Base-by-base conservation (phyloP, 2,329 filamentous ascomycete genomes). In the Stagonosporopsis chrysanthemi region DNA sequence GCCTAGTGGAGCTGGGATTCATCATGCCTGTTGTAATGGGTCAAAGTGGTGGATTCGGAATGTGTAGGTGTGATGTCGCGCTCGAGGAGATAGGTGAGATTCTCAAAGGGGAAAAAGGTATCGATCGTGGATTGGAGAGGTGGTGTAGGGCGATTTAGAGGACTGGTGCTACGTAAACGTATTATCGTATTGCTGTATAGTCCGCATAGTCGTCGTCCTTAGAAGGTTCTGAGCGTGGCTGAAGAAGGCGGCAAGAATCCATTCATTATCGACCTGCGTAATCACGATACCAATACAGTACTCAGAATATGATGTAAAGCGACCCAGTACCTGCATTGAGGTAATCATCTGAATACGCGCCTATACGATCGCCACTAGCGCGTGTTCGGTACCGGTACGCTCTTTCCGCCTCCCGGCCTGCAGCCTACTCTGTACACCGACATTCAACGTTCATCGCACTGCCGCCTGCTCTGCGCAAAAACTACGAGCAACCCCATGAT, bases 41-140 rank as follows among this genome's bases (percentile, higher is more conserved):
- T 40, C 68, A 65, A 47, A 62, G 61, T 4, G 72, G 64, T 4
- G 67, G 66, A 3, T 73, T 75, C 52, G 72, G 63, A 0, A 83
- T 88, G 67, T 85, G 88, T 80, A 88, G 87, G 76, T 84, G 90
- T 31, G 91, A 95, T 74, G 86, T 95, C 28, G 84, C 84, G 44
- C 78, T 95, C 53, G 90, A 93, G 74, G 91, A 96, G 81, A 90
- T 95, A 67, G 86, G 81, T 23, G 85, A 82, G 14, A 84, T 86
- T 49, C 24, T 74, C 6, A 62, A 41, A 28, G 75, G 75, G 15
- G 64, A 77, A 55, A 81, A 78, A 58, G 77, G 76, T n/a, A 58
- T 78, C 23, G 81, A 81, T 40, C 66, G 75, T 56, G 84, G 87
- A 24, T 77, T 91, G 80, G 83, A 83, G 33, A 87, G 85, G 70